Conservation (phyloP, 805 yeast species). For the Candida palmyrensis region DNA sequence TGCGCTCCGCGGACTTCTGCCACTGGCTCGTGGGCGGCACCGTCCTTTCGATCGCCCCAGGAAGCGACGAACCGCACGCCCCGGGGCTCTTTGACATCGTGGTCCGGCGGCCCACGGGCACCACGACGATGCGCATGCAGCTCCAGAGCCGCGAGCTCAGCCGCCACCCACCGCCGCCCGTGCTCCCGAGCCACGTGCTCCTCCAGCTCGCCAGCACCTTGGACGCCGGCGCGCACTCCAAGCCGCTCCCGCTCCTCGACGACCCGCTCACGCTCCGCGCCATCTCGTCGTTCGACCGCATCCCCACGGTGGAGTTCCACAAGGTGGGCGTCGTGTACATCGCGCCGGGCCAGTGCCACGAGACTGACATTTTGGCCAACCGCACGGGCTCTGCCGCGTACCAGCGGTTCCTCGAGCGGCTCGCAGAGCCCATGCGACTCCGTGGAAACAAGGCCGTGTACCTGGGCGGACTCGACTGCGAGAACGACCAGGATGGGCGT, state of each 20-base stretch:
- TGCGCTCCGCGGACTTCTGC: constrained; percentile 6
- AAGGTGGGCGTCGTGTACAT: constrained; percentile 77
- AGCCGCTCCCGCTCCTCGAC: constrained; percentile 49
- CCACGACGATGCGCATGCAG: constrained; percentile 40
- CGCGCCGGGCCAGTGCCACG: constrained; percentile 60
- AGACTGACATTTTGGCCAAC: constrained; percentile 61
- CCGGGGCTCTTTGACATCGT: constrained; percentile 50
- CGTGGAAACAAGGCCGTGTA: constrained; percentile 47
- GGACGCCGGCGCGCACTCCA: constrained; percentile 23
- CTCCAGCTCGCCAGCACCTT: constrained; percentile 47
- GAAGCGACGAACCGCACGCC: constrained; percentile 19
- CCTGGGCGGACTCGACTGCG: constrained; percentile 78
- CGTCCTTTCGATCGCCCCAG: constrained; percentile 52
- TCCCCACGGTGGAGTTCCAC: constrained; percentile 73
- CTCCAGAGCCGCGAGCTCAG: constrained; percentile 12
- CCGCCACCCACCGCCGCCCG: background rate
- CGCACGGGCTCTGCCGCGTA: constrained; percentile 59
- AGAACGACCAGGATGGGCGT: constrained; percentile 67
- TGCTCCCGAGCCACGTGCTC: constrained; percentile 41
- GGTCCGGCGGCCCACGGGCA: constrained; percentile 66
- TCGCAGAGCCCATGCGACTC: constrained; percentile 61
- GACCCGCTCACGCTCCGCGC: constrained; percentile 46
- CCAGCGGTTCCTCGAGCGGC: constrained; percentile 48
- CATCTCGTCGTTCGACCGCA: constrained; percentile 59
- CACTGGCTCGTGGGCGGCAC: constrained; percentile 62